A percentile compares a stretch with the other conserved stretches of the same genome.
phyloP scores from a whole-genome alignment of 2,329 filamentous ascomycete genomes.

The Plectosphaerella sp. region DNA sequence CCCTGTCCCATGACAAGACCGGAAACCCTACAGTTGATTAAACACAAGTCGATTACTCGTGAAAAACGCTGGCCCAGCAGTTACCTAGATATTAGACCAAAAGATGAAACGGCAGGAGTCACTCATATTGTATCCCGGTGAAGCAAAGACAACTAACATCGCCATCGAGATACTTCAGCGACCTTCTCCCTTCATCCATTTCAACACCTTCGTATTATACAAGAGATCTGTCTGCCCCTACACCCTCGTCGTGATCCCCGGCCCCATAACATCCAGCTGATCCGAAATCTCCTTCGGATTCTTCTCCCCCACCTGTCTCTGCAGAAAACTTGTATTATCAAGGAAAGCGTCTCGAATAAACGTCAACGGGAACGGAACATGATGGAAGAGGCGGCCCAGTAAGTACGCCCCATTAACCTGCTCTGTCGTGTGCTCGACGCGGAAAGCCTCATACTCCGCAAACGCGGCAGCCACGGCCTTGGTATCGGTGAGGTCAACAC shows the following conservation, averaged over 20 bases:
- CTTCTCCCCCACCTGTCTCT: not conserved
- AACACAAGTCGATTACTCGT: too few species aligned
- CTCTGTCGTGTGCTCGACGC: not conserved
- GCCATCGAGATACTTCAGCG: too few species aligned
- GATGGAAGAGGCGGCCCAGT: slow-evolving; percentile 9
- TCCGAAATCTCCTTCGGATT: not conserved
- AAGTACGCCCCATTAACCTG: slow-evolving; percentile 1
- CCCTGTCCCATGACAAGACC: too few species aligned
- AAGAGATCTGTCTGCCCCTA: too few species aligned
- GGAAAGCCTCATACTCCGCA: not conserved
- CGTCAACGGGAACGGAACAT: slow-evolving; percentile 7
- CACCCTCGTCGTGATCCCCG: not conserved
- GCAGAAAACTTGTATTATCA: not conserved
- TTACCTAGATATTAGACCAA: too few species aligned
- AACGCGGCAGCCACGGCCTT: not conserved
- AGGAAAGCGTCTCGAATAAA: not conserved
- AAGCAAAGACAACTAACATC: too few species aligned
- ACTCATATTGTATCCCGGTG: too few species aligned
- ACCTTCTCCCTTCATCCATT: too few species aligned
- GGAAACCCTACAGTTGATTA: too few species aligned
- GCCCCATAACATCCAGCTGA: not conserved
- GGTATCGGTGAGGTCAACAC: slow-evolving; percentile 3
- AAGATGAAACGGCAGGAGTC: too few species aligned
- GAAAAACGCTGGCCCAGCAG: too few species aligned
- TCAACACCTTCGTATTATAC: too few species aligned